Evolutionary conservation across 2,329 filamentous ascomycete species (phyloP), one percentile per base, ranked within the genome.

Genomic region (Pyrenochaeta sp.): DNA sequence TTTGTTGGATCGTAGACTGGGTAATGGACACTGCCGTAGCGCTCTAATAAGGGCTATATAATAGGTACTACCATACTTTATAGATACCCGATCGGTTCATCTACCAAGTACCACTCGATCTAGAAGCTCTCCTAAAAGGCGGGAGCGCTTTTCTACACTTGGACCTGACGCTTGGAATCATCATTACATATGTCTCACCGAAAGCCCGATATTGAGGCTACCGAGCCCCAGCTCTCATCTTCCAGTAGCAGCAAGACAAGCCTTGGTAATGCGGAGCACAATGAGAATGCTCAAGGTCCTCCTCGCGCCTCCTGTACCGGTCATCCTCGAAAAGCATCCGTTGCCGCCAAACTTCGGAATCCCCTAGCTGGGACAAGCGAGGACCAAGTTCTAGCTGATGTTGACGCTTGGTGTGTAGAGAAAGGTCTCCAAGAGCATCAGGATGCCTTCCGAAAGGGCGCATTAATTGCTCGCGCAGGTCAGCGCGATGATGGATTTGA

Each of bases 321-420:
- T 17, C 33, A 49, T 45, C 57, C 39, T 2, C 61, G 67, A 15
- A 54, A 67, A 21, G 55, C 60, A 7, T 68, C 66, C n/a, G 55
- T 63, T 4, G 68, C 69, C 3, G 63, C 63, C 2, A 64, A 64
- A 12, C 78, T 85, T 49, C 77, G 80, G 48, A 88, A 87, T 35
- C 83, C 83, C 10, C 75, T 89, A 2, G 80, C 77, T 1, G 82
- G 80, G 0, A 78, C 88, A 7, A 77, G 82, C 1, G 78, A 80
- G 23, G 76, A 82, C 1, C 72, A 81, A 46, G 79, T 89, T 12
- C 69, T 87, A 33, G 69, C 74, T 17, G 78, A 85, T 54, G 85
- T 88, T 2, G 78, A 83, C 37, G 67, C 74, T 0, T 88, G 87
- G 66, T 84, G 82, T 37, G 57, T 67, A 3, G 71, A 81, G n/a